Conservation (phyloP, 2,329 filamentous ascomycete genomes). For the Xylariaceae sp. region DNA sequence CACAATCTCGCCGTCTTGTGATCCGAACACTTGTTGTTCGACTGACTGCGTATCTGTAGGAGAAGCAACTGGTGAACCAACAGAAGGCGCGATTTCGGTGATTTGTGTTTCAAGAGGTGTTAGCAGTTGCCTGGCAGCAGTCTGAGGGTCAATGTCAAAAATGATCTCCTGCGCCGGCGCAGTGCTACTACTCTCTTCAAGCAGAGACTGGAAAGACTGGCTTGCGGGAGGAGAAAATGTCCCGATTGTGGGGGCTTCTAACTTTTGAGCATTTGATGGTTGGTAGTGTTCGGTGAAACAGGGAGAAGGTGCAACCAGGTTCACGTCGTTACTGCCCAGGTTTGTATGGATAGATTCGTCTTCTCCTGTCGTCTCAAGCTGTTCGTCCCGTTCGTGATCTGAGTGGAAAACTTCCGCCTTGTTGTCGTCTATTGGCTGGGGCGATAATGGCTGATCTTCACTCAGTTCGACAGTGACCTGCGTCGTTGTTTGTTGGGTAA, state of each 20-base stretch:
- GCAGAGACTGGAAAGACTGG: constrained; percentile 21
- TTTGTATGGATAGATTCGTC: too few relatives aligned
- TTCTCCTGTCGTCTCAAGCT: too few relatives aligned
- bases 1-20: neutral
- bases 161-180: constrained; percentile 8
- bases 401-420: constrained; percentile 1
- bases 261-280: neutral
- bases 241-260: constrained; percentile 33
- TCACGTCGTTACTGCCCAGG: neutral
- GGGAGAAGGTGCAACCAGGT: constrained; percentile 12
- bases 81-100: neutral
- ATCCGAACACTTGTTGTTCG: neutral
- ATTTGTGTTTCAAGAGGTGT: constrained; percentile 26
- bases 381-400: neutral
- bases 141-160: constrained; percentile 4
- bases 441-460: neutral
- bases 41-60: neutral
- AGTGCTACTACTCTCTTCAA: neutral
- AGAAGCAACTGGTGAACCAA: too few relatives aligned
- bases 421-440: neutral
- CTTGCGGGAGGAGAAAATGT: constrained; percentile 26
- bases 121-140: constrained; percentile 18
- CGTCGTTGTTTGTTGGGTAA: neutral
- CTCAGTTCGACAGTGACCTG: constrained; percentile 6
- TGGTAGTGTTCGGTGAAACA: constrained; percentile 21